phyloP scores from a whole-genome alignment of 2,329 filamentous ascomycete genomes.

The Xylaria sp. region DNA sequence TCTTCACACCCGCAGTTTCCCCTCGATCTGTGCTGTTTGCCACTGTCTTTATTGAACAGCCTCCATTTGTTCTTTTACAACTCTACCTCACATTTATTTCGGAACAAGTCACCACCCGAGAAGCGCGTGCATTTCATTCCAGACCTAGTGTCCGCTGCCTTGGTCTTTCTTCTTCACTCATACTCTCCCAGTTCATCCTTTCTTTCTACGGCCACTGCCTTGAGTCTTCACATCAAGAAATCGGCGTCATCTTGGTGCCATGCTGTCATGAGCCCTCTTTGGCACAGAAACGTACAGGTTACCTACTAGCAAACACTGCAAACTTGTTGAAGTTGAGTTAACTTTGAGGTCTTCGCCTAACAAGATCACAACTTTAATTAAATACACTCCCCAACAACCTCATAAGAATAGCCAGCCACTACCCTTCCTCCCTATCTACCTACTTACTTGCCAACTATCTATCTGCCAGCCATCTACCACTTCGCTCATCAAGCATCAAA shows the following conservation, averaged over 20 bases:
- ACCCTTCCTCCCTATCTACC: not conserved
- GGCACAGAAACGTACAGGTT: not conserved
- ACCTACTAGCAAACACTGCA: not conserved
- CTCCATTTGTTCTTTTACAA: not conserved
- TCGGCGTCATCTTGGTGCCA: too few species aligned
- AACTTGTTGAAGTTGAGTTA: not conserved
- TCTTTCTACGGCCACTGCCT: not conserved
- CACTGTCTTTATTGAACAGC: not conserved
- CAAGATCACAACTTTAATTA: not conserved
- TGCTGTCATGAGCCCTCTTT: too few species aligned
- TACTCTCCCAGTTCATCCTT: not conserved
- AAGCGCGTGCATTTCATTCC: not conserved
- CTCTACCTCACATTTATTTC: not conserved
- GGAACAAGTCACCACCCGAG: not conserved
- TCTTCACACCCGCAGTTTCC: not conserved
- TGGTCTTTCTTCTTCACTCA: not conserved
- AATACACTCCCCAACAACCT: not conserved
- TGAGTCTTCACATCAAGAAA: not conserved
- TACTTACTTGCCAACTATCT: too few species aligned
- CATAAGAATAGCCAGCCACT: not conserved
- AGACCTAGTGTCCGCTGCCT: not conserved
- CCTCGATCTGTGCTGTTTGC: not conserved
- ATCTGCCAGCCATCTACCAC: too few species aligned
- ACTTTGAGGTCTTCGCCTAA: not conserved
- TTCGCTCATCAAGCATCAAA: too few species aligned